These are phyloP conservation scores for Arabidopsis hybrid DNA, from an alignment of 441 rosid species.

Conservation along the genomic window DNA sequence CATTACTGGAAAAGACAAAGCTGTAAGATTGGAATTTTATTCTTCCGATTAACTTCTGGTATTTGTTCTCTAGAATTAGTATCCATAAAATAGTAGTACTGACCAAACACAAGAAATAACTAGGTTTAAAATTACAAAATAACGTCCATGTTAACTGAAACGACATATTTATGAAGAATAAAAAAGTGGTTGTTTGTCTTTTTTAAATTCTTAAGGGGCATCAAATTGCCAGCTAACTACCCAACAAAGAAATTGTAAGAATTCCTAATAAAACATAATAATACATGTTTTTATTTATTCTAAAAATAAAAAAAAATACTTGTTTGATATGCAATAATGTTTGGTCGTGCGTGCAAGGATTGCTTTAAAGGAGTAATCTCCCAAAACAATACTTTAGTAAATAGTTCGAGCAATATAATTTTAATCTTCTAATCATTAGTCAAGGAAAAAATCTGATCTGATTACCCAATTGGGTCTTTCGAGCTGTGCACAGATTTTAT, in stretches of 20 bases:
- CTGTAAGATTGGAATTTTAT: conserved; percentile 16
- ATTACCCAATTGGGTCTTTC: conserved; percentile 32
- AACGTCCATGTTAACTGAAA: conserved; percentile 43
- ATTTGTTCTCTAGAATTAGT: conserved; percentile 1
- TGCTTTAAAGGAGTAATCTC: conserved; percentile 3
- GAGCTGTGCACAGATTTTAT: conserved; percentile 44
- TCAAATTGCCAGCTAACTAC: conserved; percentile 46
- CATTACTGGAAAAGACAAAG: conserved; percentile 23
- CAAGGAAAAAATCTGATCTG: conserved; percentile 30
- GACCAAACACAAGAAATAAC: neutral
- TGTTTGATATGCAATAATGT: conserved; percentile 35
- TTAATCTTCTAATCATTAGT: conserved; percentile 17
- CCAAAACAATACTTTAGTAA: conserved; percentile 9
- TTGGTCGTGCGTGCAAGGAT: conserved; percentile 50
- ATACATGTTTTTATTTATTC: neutral
- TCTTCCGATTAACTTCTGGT: neutral
- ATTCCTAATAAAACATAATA: conserved; percentile 22
- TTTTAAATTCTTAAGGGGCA: conserved; percentile 24
- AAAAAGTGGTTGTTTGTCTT: conserved; percentile 23
- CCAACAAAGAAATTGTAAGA: conserved; percentile 38
- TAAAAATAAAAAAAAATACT: neutral
- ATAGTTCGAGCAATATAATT: conserved; percentile 29
- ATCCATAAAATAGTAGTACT: conserved; percentile 21
- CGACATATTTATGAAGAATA: conserved; percentile 37
- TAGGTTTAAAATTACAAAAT: conserved; percentile 16